Evolutionary conservation across 2,329 filamentous ascomycete species (phyloP), one percentile per base, ranked within the genome.

Genomic region (Hypoxylon sp.): DNA sequence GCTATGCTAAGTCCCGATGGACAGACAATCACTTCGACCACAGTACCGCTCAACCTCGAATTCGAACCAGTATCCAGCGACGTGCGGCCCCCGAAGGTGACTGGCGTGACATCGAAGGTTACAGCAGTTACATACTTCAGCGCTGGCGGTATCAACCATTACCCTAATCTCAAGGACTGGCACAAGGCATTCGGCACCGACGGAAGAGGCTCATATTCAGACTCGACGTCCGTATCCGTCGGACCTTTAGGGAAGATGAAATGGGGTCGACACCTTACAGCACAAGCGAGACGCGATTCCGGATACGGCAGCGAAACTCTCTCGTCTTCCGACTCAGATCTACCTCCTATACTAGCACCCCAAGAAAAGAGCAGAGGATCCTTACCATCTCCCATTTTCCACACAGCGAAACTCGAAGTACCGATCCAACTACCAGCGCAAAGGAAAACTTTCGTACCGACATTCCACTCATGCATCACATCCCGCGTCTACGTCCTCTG

Each of bases 391-490:
- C 77, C 78, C 1, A 66, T 82, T 68, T 76, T 75, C 65, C 80
- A 86, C 73, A 78, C 79, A 0, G 75, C 85, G 0, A 76, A 76
- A 3, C 68, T 89, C 9, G 77, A 81, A 45, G 74, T 89, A 0
- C 85, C 86, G 0, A 78, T 89, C 63, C 74, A 77, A 14, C 75
- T 89, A 32, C 84, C 86, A 3, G 75, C 78, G 7, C 74, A 77
- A 28, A 83, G 81, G 73, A 86, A 83, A 75, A 79, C 82, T 7
- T 86, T 88, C 70, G 68, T 88, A 21, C 87, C 87, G 0, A 85
- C 85, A 4, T 89, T 89, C 73, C 85, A 88, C 78, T 85, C 84
- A 7, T 89, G 87, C 79, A 83, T 89, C 75, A 79, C 82, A 38
- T 85, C 85, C 6, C 83, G 87, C 25, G 82, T 83, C n/a, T 89